phyloP scores from a whole-genome alignment of 768 basidiomycete species.

The Infundibulicybe gibba region DNA sequence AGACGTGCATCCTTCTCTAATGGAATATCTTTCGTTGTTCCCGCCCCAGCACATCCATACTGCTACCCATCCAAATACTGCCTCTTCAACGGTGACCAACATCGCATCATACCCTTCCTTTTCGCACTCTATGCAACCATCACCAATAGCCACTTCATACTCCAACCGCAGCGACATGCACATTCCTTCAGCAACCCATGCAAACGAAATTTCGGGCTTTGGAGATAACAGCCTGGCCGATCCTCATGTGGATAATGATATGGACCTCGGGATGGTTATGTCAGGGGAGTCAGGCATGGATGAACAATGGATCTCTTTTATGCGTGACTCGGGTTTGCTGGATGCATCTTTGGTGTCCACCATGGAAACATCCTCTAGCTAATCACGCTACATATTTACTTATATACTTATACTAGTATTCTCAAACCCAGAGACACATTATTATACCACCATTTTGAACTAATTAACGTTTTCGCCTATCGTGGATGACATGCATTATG shows the following conservation, averaged over 20 bases:
- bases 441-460: too few species aligned
- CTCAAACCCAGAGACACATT: too few species aligned
- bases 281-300: conserved; percentile 59
- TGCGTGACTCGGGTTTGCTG: conserved; percentile 58
- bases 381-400: too few species aligned
- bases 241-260: conserved; percentile 28
- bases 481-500: too few species aligned
- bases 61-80: conserved; percentile 4
- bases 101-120: neutral
- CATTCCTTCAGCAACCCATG: neutral
- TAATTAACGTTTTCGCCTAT: too few species aligned
- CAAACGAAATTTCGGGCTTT: conserved; percentile 5
- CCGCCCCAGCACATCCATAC: conserved; percentile 10
- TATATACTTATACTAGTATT: too few species aligned
- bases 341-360: conserved; percentile 23
- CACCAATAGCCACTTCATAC: neutral
- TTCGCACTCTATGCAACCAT: too few species aligned
- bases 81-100: neutral
- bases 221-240: conserved; percentile 10
- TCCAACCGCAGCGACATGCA: neutral
- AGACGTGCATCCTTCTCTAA: conserved; percentile 62
- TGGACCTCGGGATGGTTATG: conserved; percentile 47
- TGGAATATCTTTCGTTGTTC: conserved; percentile 48
- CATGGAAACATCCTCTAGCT: too few species aligned
- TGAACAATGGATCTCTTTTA: conserved; percentile 64